phyloP scores from a whole-genome alignment of 2,329 filamentous ascomycete species.

The Cytospora piceae region DNA sequence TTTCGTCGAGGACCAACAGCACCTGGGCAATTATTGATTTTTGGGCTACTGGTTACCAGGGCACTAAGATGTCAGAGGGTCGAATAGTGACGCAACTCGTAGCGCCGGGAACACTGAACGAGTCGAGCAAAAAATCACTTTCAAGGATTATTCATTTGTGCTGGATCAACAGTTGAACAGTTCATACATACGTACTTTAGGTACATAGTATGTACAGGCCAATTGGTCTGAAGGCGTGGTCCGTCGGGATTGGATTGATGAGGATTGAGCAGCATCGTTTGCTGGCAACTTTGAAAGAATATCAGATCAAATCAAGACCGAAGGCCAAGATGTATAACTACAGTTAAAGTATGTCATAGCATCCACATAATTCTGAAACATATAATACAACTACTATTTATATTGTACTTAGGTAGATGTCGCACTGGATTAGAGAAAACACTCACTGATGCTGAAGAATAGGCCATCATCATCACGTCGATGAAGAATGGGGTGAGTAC shows the following conservation, averaged over 20 bases:
- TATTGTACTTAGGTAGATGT: background rate
- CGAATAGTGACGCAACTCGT: background rate
- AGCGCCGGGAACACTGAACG: background rate
- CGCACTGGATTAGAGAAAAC: background rate
- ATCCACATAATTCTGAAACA: background rate
- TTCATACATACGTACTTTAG: background rate
- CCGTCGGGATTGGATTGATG: background rate
- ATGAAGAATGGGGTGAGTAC: background rate
- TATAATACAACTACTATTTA: too few species aligned
- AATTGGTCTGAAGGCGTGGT: background rate
- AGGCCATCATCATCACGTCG: background rate
- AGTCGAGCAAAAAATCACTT: background rate
- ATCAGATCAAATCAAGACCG: background rate
- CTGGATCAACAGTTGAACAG: background rate
- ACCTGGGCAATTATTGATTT: background rate
- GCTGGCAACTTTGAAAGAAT: background rate
- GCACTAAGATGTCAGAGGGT: background rate
- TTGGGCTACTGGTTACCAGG: background rate
- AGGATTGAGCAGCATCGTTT: background rate
- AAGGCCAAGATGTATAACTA: background rate
- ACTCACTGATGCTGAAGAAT: background rate
- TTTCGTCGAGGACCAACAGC: background rate
- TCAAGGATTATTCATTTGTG: background rate
- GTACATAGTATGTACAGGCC: background rate
- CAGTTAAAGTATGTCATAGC: background rate